These are phyloP conservation scores for Vanderwaltozyma polyspora DNA, from an alignment of 805 yeast genomes.

Conservation along the genomic window DNA sequence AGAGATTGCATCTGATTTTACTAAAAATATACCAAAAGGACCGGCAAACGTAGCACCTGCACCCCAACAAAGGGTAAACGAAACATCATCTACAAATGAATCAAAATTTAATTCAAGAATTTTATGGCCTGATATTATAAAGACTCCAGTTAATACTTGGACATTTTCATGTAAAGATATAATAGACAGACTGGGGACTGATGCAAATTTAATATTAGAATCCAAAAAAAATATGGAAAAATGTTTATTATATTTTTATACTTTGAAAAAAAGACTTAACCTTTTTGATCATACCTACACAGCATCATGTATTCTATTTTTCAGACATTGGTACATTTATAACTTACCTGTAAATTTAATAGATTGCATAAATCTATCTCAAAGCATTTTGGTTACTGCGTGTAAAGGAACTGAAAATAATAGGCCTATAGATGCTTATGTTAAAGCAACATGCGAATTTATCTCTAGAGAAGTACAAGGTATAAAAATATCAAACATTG, in stretches of 20 bases:
- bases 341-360: constrained; percentile 20
- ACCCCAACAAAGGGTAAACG: background rate
- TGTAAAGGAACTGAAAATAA: constrained; percentile 29
- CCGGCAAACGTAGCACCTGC: background rate
- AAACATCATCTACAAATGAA: background rate
- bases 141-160: constrained; percentile 25
- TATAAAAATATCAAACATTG: constrained; percentile 18
- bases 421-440: constrained; percentile 27
- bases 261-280: constrained; percentile 25
- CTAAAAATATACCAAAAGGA: too few relatives aligned
- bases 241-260: constrained; percentile 26
- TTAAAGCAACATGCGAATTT: constrained; percentile 25
- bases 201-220: constrained; percentile 13
- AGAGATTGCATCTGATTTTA: too few relatives aligned
- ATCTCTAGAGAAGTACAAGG: constrained; percentile 4
- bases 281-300: constrained; percentile 28
- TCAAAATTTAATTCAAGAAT: constrained; percentile 17
- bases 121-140: constrained; percentile 28
- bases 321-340: constrained; percentile 26
- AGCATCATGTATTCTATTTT: constrained; percentile 25
- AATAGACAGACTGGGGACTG: constrained; percentile 20
- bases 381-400: constrained; percentile 27
- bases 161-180: constrained; percentile 20
- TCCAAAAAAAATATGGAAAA: constrained; percentile 25
- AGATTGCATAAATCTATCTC: constrained; percentile 25